Conservation (phyloP, 768 basidiomycete species). For the Amanita fuliginea region DNA sequence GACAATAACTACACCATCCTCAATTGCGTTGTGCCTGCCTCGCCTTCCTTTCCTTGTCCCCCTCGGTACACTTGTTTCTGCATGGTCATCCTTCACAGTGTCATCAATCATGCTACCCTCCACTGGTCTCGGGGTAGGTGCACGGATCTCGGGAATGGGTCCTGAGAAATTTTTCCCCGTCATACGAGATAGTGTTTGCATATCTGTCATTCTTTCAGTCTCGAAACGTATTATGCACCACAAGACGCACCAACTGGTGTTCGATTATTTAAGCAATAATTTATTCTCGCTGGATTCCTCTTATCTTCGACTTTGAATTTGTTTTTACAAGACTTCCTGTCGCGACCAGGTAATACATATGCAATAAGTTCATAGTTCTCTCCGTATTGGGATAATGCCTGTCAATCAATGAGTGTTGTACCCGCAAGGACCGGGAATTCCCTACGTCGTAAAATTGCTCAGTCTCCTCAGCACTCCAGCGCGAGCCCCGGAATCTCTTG, state of each 20-base stretch:
- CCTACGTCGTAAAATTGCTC: constrained; percentile 78
- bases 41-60: constrained; percentile 18
- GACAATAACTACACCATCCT: constrained; percentile 26
- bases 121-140: constrained; percentile 22
- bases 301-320: constrained; percentile 90
- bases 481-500: constrained; percentile 68
- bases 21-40: constrained; percentile 10
- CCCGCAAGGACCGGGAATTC: constrained; percentile 14
- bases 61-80: constrained; percentile 10
- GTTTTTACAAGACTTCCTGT: constrained; percentile 83
- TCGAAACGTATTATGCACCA: not conserved
- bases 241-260: constrained; percentile 60
- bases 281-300: constrained; percentile 67
- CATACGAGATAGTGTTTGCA: constrained; percentile 62
- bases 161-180: constrained; percentile 83
- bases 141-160: constrained; percentile 58
- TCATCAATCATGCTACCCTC: constrained; percentile 9
- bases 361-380: constrained; percentile 92
- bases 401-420: constrained; percentile 9
- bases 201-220: constrained; percentile 34
- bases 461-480: constrained; percentile 88
- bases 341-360: constrained; percentile 72
- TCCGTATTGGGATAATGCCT: constrained; percentile 87
- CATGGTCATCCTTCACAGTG: constrained; percentile 6
- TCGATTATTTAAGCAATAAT: constrained; percentile 61